A percentile compares a stretch with the other conserved stretches of the same genome.
These are phyloP conservation scores for Cantharellus anzutake DNA, from an alignment of 768 basidiomycete species.

Conservation along the genomic window DNA sequence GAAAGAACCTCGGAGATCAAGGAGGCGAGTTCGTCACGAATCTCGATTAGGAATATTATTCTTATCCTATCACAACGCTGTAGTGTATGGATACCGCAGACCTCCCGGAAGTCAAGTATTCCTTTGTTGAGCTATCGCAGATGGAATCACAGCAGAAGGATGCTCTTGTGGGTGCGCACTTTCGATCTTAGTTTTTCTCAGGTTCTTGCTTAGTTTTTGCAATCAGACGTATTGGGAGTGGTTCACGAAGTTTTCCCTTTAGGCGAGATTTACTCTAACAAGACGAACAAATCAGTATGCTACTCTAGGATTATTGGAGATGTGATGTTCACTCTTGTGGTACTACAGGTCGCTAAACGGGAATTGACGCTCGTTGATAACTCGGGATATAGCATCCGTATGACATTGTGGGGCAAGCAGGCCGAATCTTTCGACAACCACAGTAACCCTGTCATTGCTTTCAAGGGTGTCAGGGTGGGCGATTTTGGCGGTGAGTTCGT, in stretches of 20 bases:
- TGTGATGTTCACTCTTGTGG: neutral
- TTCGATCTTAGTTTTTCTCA: neutral
- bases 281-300: constrained; percentile 45
- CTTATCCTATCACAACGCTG: neutral
- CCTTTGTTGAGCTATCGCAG: constrained; percentile 46
- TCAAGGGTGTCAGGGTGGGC: constrained; percentile 85
- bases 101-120: constrained; percentile 70
- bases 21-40: constrained; percentile 30
- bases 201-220: neutral
- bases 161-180: constrained; percentile 48
- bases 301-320: neutral
- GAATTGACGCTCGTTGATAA: constrained; percentile 80
- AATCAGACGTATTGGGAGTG: constrained; percentile 66
- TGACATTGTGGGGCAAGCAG: constrained; percentile 93
- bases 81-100: constrained; percentile 65
- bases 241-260: constrained; percentile 61
- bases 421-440: constrained; percentile 53
- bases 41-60: neutral
- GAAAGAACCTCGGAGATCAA: constrained; percentile 70
- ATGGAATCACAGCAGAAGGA: constrained; percentile 57
- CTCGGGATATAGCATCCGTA: constrained; percentile 52
- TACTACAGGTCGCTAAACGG: constrained; percentile 60
- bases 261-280: constrained; percentile 54
- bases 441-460: constrained; percentile 59
- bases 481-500: constrained; percentile 57